Evolutionary conservation across 306 rosid species (phyloP).

Genomic region (Dalbergia oliveri): DNA sequence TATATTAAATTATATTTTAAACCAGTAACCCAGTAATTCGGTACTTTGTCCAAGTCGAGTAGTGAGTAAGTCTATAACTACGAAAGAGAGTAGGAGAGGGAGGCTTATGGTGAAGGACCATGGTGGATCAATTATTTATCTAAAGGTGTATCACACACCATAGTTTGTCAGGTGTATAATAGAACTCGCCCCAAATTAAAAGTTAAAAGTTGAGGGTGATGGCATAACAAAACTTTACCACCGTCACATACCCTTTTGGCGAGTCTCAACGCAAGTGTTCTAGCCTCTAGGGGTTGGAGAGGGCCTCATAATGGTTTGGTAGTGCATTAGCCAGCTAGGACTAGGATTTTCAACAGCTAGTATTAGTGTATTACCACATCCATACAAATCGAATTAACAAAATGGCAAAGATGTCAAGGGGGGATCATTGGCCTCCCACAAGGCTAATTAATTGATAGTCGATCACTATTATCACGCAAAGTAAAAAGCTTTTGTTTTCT

Average conservation of each 20-base stretch:
- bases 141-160: too few relatives aligned
- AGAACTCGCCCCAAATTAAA: background rate
- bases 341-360: background rate
- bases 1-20: too few relatives aligned
- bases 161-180: too few relatives aligned
- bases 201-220: background rate
- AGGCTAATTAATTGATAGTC: background rate
- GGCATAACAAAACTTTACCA: background rate
- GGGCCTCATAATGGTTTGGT: background rate
- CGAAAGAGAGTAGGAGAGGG: too few relatives aligned
- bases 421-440: background rate
- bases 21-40: too few relatives aligned
- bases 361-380: background rate
- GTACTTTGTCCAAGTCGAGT: too few relatives aligned
- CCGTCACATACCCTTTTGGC: background rate
- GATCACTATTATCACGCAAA: background rate
- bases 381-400: background rate
- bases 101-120: too few relatives aligned
- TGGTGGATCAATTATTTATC: too few relatives aligned
- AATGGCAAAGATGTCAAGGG: background rate
- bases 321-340: background rate
- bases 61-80: too few relatives aligned
- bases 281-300: background rate
- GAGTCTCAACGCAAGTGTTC: background rate
- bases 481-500: too few relatives aligned